Conservation (phyloP, 2,329 filamentous ascomycete genomes). For the Trichophyton benhamiae region DNA sequence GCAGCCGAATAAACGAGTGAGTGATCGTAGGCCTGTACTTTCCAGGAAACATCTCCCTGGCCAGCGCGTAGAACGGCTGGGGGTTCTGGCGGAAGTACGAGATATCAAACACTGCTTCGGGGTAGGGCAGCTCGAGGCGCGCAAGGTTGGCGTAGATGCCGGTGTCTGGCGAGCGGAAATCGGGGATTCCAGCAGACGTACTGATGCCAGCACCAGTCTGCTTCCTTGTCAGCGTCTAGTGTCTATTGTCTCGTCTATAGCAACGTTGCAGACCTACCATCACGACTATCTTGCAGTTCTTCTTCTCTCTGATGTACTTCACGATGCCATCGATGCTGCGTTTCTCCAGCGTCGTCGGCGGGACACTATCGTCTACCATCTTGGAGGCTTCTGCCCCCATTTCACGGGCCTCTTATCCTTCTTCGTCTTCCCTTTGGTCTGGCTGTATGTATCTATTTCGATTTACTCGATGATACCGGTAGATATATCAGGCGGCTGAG, state of each 20-base stretch:
- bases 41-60: slow-evolving; percentile 83
- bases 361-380: slow-evolving; percentile 50
- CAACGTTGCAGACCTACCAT: slow-evolving; percentile 41
- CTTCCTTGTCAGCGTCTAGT: neutral
- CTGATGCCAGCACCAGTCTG: slow-evolving; percentile 72
- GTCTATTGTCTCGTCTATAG: neutral
- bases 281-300: slow-evolving; percentile 62
- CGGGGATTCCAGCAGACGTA: slow-evolving; percentile 57
- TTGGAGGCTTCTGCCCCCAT: slow-evolving; percentile 83
- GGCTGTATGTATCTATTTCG: neutral
- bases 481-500: too few species aligned
- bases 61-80: slow-evolving; percentile 80
- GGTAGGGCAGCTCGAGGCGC: slow-evolving; percentile 70
- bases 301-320: slow-evolving; percentile 61
- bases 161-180: slow-evolving; percentile 86
- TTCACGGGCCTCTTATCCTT: neutral
- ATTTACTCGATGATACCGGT: neutral
- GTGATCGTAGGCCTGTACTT: slow-evolving; percentile 79
- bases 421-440: too few species aligned
- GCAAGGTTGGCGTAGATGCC: slow-evolving; percentile 89
- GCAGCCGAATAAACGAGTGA: slow-evolving; percentile 74
- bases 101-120: slow-evolving; percentile 92
- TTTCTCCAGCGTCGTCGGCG: slow-evolving; percentile 52
- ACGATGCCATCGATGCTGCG: slow-evolving; percentile 64
- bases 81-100: slow-evolving; percentile 75